A percentile compares a stretch with the other conserved stretches of the same genome.
These are phyloP conservation scores for Aurinia saxatilis DNA, from an alignment of 345 rosid species.

Conservation along the genomic window DNA sequence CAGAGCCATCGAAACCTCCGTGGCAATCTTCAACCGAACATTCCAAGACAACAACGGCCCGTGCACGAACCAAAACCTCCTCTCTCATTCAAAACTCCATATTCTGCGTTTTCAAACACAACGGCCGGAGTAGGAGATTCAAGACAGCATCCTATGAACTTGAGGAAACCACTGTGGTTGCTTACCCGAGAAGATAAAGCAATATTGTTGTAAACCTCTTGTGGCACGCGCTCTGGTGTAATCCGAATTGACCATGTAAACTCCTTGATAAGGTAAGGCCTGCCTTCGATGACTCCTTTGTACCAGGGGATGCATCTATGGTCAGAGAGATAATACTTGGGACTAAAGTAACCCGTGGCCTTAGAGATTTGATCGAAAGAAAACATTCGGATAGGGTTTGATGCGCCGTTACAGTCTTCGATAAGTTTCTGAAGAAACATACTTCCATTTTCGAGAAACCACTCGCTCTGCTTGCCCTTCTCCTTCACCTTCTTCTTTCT, in stretches of 20 bases:
- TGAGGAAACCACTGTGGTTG: background rate
- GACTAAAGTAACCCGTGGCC: background rate
- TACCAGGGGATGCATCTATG: too few relatives aligned
- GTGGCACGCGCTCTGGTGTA: too few relatives aligned
- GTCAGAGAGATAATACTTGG: background rate
- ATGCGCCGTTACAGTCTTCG: background rate
- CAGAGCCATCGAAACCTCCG: background rate
- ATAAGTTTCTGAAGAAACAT: too few relatives aligned
- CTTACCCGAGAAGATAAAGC: background rate
- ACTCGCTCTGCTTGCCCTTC: too few relatives aligned
- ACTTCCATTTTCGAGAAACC: too few relatives aligned
- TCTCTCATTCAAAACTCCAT: background rate
- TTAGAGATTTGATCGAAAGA: slow-evolving; percentile 7
- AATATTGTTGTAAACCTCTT: too few relatives aligned
- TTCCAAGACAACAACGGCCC: background rate
- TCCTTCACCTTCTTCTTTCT: too few relatives aligned
- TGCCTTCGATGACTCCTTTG: background rate
- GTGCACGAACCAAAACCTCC: background rate
- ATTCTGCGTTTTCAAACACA: background rate
- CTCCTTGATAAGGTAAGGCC: background rate
- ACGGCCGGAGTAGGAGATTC: background rate
- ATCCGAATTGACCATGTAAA: too few relatives aligned
- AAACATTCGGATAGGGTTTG: background rate
- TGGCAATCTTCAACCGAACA: background rate
- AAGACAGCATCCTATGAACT: background rate